Evolutionary conservation across 805 yeast genomes (phyloP), one percentile per base, ranked within the genome.

Genomic region (Myxozyma udenii): DNA sequence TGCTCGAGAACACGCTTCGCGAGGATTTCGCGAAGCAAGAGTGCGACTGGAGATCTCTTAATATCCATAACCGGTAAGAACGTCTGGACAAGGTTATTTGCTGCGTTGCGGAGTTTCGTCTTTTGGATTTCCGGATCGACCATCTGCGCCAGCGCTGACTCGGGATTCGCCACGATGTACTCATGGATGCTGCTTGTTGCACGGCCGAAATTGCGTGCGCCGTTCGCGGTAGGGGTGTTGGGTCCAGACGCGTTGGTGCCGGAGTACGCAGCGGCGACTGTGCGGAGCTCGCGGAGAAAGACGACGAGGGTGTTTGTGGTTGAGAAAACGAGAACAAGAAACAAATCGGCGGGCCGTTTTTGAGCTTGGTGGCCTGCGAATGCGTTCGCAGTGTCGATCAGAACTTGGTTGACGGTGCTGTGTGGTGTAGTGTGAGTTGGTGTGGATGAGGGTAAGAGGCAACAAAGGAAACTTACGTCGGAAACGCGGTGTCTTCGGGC

Each of bases 301-400:
- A 58, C 53, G 46, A 60, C 53, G 22, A 57, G 43, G 0, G 61
- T 60, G 41, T 61, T 55, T 32, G 58, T 51, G 2, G 57, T 46
- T 7, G 63, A 59, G 46, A 55, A 55, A 2, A 50, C n/a, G 7
- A 55, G 48, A 36, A 50, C 53, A 24, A 59, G 50, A 26, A 60
- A 48, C 12, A 53, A 36, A 24, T 59, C 62, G 7, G 55, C 56
- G 1, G 58, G 53, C 3, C 62, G 58, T 24, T 50, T 48, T n/a
- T 46, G 33, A 12, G 55, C 28, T 21, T 51, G 51, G 23, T 55
- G 62, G 18, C 42, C 46, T 1, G 60, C 28, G 16, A 59, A 47
- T 11, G 56, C 47, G 19, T 45, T 44, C 18, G 60, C 49, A 12
- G 57, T 87, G 87, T 67, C 61, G 26, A 50, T 41, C n/a, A 59